These are phyloP conservation scores for Friedmanniomyces endolithicus DNA, from an alignment of 495 filamentous ascomycete species.

Conservation along the genomic window DNA sequence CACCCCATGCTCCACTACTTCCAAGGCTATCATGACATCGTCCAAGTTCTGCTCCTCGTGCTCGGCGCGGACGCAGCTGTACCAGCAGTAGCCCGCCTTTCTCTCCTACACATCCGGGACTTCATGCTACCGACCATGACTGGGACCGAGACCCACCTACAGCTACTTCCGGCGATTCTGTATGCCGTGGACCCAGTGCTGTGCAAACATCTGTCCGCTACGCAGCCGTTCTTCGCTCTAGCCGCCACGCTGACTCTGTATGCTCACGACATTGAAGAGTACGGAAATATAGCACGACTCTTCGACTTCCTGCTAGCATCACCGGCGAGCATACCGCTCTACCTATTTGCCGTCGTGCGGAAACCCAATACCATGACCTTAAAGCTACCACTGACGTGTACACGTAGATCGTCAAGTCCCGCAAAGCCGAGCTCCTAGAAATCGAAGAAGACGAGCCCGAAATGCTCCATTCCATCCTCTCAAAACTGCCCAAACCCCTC, in stretches of 20 bases:
- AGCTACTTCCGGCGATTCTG: constrained; percentile 72
- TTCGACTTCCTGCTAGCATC: constrained; percentile 83
- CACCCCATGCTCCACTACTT: constrained; percentile 90
- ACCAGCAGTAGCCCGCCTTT: constrained; percentile 60
- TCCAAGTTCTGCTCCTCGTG: constrained; percentile 86
- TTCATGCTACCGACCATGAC: constrained; percentile 91
- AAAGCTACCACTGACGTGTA: neutral
- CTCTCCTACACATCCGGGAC: constrained; percentile 80
- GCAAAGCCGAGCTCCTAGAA: constrained; percentile 68
- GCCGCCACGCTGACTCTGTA: constrained; percentile 86
- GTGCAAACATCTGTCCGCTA: constrained; percentile 57
- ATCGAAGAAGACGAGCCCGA: constrained; percentile 77
- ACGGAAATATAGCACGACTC: constrained; percentile 70
- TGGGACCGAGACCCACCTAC: constrained; percentile 68
- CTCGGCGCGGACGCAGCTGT: constrained; percentile 46
- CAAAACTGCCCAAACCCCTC: constrained; percentile 74
- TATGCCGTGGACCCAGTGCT: constrained; percentile 53
- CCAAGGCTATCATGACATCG: constrained; percentile 97
- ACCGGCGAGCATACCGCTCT: constrained; percentile 74
- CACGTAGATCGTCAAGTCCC: constrained; percentile 56
- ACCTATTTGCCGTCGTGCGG: constrained; percentile 61
- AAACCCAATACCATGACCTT: neutral
- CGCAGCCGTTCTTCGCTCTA: constrained; percentile 83
- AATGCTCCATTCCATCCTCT: constrained; percentile 81
- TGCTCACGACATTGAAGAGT: constrained; percentile 86